Evolutionary conservation across 345 rosid species (phyloP).

Genomic region (Euphorbia pulcherrima): DNA sequence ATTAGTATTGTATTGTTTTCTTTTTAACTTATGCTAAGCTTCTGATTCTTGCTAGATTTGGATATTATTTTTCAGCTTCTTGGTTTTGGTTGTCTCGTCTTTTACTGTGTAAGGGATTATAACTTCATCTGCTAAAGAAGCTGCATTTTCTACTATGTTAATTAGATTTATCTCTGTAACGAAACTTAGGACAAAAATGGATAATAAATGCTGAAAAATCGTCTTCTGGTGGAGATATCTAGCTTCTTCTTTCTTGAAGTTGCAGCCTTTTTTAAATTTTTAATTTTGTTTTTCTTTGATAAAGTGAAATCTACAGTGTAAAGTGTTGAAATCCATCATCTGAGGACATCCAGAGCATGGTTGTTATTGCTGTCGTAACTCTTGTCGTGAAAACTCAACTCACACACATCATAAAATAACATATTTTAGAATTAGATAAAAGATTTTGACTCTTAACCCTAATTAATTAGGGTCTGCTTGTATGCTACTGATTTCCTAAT

Average conservation of each 20-base stretch:
- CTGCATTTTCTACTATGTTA: slow-evolving; percentile 18
- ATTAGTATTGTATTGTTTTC: slow-evolving; percentile 11
- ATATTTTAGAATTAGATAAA: too few species aligned
- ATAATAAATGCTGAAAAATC: slow-evolving; percentile 10
- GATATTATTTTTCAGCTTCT: slow-evolving; percentile 21
- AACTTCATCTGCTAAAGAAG: slow-evolving; percentile 20
- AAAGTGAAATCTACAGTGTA: slow-evolving; percentile 33
- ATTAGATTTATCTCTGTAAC: slow-evolving; percentile 17
- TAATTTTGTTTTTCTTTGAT: slow-evolving; percentile 10
- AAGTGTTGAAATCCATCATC: slow-evolving; percentile 18
- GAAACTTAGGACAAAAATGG: slow-evolving; percentile 10
- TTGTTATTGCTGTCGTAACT: too few species aligned
- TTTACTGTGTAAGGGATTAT: neutral
- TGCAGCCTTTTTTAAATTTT: slow-evolving; percentile 14
- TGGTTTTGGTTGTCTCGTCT: slow-evolving; percentile 13
- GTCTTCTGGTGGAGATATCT: slow-evolving; percentile 20
- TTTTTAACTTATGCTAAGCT: slow-evolving; percentile 30
- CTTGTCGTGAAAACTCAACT: too few species aligned
- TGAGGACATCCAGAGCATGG: slow-evolving; percentile 11
- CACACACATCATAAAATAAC: too few species aligned
- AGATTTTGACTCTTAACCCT: too few species aligned
- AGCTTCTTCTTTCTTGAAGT: slow-evolving; percentile 30
- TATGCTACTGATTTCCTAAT: too few species aligned
- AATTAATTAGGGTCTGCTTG: too few species aligned
- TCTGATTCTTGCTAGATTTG: slow-evolving; percentile 17